A percentile compares a stretch with the other conserved stretches of the same genome.
phyloP scores from a whole-genome alignment of 768 basidiomycete genomes.

The Jaapia argillacea region DNA sequence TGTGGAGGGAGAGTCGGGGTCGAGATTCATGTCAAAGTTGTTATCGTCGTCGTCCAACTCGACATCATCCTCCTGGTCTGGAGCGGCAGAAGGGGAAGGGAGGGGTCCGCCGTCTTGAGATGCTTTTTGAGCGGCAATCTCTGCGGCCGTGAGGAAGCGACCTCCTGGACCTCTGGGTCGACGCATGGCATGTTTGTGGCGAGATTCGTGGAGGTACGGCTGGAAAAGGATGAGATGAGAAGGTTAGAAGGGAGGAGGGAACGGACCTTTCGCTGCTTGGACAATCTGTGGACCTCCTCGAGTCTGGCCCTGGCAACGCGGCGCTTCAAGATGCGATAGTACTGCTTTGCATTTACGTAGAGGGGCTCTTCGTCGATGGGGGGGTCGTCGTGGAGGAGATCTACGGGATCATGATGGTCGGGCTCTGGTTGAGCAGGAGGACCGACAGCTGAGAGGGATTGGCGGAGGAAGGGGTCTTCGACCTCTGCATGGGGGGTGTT shows the following conservation, averaged over 20 bases:
- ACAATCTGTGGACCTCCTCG: slow-evolving; percentile 90
- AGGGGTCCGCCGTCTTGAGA: slow-evolving; percentile 23
- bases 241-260: slow-evolving; percentile 3
- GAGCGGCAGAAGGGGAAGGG: slow-evolving; percentile 17
- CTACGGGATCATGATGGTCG: slow-evolving; percentile 12
- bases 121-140: slow-evolving; percentile 77
- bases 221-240: slow-evolving; percentile 18
- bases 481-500: slow-evolving; percentile 2
- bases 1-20: background rate
- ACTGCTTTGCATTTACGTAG: slow-evolving; percentile 99
- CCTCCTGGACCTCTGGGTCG: slow-evolving; percentile 96
- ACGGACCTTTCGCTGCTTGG: slow-evolving; percentile 82
- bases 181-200: slow-evolving; percentile 97
- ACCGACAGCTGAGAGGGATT: slow-evolving; percentile 3
- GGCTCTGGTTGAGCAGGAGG: background rate
- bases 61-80: slow-evolving; percentile 27
- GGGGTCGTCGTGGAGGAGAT: slow-evolving; percentile 24
- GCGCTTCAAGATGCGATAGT: slow-evolving; percentile 95
- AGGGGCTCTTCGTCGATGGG: slow-evolving; percentile 90
- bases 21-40: slow-evolving; percentile 5
- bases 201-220: slow-evolving; percentile 97
- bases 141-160: slow-evolving; percentile 93
- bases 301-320: slow-evolving; percentile 83
- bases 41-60: slow-evolving; percentile 30
- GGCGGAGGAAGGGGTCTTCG: slow-evolving; percentile 8